Evolutionary conservation across 2,329 filamentous ascomycete species (phyloP), one percentile per base, ranked within the genome.

Genomic region (Nothophoma quercina): DNA sequence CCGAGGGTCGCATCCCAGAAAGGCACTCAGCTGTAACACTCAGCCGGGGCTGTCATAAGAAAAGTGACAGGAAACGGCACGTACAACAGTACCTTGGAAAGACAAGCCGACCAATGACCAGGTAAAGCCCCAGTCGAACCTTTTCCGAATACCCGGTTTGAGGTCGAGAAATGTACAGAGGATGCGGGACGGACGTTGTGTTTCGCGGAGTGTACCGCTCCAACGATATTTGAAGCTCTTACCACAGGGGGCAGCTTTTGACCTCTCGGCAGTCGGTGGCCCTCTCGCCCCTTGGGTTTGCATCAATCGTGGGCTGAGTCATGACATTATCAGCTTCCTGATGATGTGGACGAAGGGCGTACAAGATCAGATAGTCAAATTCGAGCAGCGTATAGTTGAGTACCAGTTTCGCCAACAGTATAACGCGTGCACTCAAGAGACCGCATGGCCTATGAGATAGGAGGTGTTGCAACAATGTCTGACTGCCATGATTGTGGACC

Each of bases 61-160:
- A 38, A 45, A 61, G 47, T 71, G 70, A 74, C 71, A 70, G 65
- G 63, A 72, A 74, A 74, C 71, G 69, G 69, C 62, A 70, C 55
- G 60, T 68, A 71, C 70, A 53, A 59, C 65, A 65, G 64, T 32
- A 45, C 69, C 61, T 29, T 51, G 44, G 49, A 47, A 58, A 46
- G 43, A 35, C 39, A 43, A 42, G 50, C 33, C 48, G 43, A 40
- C 65, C 63, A 63, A 64, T 59, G 15, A 44, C 51, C 50, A 56
- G 46, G 43, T 58, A 18, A 34, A 47, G 34, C 35, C 42, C 40
- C 39, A 40, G 33, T 52, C 30, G 41, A 45, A 36, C 23, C 21
- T 29, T 32, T 55, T 55, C 69, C 68, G 56, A 45, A 34, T 61
- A 67, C 69, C 69, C 34, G 68, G 68, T 69, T 61, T 19, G 50